Conservation (phyloP, 345 rosid genomes). For the Rhodomyrtus tomentosa region DNA sequence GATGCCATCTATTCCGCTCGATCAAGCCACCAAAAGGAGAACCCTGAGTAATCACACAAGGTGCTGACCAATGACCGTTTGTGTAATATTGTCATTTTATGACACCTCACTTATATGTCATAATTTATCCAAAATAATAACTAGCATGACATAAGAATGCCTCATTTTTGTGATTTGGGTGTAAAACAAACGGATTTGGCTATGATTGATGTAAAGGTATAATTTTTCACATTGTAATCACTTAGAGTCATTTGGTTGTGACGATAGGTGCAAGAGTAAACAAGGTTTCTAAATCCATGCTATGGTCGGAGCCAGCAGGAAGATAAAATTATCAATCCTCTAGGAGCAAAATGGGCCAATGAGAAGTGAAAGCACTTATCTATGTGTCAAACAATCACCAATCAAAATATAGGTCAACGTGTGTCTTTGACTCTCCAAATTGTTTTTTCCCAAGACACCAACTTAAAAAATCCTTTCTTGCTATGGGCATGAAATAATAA, state of each 20-base stretch:
- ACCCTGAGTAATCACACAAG: not conserved
- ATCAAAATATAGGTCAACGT: not conserved
- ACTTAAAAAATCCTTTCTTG: not conserved
- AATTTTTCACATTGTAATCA: not conserved
- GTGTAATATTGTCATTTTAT: not conserved
- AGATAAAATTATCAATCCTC: not conserved
- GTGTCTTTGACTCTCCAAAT: not conserved
- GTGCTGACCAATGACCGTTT: not conserved
- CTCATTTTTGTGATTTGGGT: not conserved
- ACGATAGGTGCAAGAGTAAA: not conserved
- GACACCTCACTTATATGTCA: not conserved
- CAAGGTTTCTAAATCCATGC: not conserved
- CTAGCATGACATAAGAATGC: not conserved
- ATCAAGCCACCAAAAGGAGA: not conserved
- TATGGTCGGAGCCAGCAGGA: not conserved
- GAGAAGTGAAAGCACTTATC: not conserved
- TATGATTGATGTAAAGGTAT: not conserved
- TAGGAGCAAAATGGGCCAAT: not conserved
- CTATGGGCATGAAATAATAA: no score
- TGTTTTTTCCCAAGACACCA: not conserved
- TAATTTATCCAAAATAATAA: not conserved
- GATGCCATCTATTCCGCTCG: fast-evolving
- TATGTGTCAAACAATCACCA: not conserved
- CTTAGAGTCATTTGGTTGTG: not conserved
- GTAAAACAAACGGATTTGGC: not conserved